Base-by-base conservation (phyloP, 352 stramenopile genomes). In the Peronospora farinosa region DNA sequence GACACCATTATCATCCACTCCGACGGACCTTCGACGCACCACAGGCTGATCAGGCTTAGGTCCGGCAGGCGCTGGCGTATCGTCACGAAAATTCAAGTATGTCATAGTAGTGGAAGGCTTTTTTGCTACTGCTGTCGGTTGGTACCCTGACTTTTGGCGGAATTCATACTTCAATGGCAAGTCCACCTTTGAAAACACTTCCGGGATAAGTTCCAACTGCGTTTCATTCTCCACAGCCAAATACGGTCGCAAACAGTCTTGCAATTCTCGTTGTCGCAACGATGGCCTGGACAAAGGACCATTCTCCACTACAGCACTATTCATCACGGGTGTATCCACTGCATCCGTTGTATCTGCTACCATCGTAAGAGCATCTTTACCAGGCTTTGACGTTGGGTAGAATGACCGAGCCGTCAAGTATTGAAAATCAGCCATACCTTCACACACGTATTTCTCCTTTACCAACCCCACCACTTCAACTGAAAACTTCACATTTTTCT, bases 401-500 rank as follows among this genome's bases (percentile, higher is more conserved):
- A 88, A 92, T 16, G 65, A 59, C 12, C 65, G 48, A 16, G 78
- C 63, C 1, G 81, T 87, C 27, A 92, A 78, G 63, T 86, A 92
- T 62, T 92, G 81, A 60, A 88, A 92, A 56, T 92, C 81, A 23
- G 79, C 81, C 78, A 92, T 88, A 47, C 81, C 81, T 60, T 92
- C 77, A 48, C 81, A 90, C 38, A 90, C 77, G 51, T 88, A 92
- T 55, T 89, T 92, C 40, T 89, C 81, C 6, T 62, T 60, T 27
- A 86, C 65, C 38, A 90, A 50, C 0, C 76, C 79, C 12, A 85
- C 70, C n/a, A 90, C 63, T 19, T 84, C 51, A 10, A 49, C 47
- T 17, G 54, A 63, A 7, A 73, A 71, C 11, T 58, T 52, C 12
- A 71, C 46, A 27, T 61, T 46, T 35, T 51, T 47, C 23, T 65